phyloP scores from a whole-genome alignment of 495 filamentous ascomycete genomes.

The Lophiotrema nucula region DNA sequence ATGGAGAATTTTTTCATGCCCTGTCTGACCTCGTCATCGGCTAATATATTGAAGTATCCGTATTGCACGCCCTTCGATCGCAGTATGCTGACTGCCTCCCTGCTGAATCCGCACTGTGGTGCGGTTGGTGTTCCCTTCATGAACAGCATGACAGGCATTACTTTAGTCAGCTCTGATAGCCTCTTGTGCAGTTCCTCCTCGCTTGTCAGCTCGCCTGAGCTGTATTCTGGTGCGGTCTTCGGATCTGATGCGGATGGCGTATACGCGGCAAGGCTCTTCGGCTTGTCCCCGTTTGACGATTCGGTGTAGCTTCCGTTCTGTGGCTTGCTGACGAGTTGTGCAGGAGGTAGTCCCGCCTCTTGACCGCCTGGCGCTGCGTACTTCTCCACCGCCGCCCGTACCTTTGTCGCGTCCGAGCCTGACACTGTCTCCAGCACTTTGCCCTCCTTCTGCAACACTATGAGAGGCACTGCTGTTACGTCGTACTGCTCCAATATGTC shows the following conservation, averaged over 20 bases:
- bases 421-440: constrained; percentile 75
- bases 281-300: constrained; percentile 22
- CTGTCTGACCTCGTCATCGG: constrained; percentile 95
- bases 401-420: constrained; percentile 80
- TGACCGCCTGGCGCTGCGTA: constrained; percentile 62
- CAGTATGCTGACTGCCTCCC: constrained; percentile 80
- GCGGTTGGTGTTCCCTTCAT: constrained; percentile 87
- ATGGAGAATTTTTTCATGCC: constrained; percentile 93
- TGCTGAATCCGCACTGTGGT: constrained; percentile 93
- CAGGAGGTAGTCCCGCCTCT: constrained; percentile 53
- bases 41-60: constrained; percentile 98
- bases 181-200: constrained; percentile 79
- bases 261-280: constrained; percentile 45
- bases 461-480: constrained; percentile 88
- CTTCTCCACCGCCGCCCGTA: constrained; percentile 78
- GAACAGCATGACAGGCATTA: constrained; percentile 96
- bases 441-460: constrained; percentile 72
- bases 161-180: constrained; percentile 78
- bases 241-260: constrained; percentile 49
- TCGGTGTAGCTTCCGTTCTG: constrained; percentile 38
- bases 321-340: constrained; percentile 45
- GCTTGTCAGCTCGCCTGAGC: constrained; percentile 49
- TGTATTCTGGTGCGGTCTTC: constrained; percentile 50
- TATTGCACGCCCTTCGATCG: constrained; percentile 89
- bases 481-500: constrained; percentile 87